A percentile compares a stretch with the other conserved stretches of the same genome.
phyloP scores from a whole-genome alignment of 2,329 filamentous ascomycete species.

The Sporothrix globosa region DNA sequence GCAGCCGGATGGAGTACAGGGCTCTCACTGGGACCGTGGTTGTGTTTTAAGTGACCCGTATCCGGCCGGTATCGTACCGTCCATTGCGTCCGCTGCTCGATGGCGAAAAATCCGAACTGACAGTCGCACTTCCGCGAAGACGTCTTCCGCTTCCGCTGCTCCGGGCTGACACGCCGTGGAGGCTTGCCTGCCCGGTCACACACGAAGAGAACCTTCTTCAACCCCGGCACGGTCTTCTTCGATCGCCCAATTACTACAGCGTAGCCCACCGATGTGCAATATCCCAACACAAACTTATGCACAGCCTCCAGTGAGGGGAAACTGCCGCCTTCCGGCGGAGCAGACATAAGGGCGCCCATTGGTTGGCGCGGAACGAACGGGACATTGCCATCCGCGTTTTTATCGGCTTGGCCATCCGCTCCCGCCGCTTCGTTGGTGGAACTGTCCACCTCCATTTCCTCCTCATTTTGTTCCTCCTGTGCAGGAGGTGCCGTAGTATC shows the following conservation, averaged over 20 bases:
- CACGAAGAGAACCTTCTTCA: constrained; percentile 70
- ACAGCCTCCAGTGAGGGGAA: constrained; percentile 67
- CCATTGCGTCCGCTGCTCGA: constrained; percentile 69
- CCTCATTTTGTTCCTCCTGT: constrained; percentile 48
- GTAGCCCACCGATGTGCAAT: constrained; percentile 68
- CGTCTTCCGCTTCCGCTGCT: constrained; percentile 66
- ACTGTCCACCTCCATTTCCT: constrained; percentile 58
- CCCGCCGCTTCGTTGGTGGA: constrained; percentile 30
- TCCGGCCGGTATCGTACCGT: constrained; percentile 67
- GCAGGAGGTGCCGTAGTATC: constrained; percentile 40
- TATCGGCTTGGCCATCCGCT: constrained; percentile 46
- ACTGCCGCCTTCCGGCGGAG: constrained; percentile 65
- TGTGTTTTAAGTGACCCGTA: constrained; percentile 60
- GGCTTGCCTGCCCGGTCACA: constrained; percentile 68
- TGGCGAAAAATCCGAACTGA: constrained; percentile 70
- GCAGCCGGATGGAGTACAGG: constrained; percentile 68
- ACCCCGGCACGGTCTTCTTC: constrained; percentile 67
- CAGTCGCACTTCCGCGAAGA: constrained; percentile 71
- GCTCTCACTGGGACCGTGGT: constrained; percentile 68
- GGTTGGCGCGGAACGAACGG: constrained; percentile 58
- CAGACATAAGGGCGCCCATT: constrained; percentile 63
- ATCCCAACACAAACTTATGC: constrained; percentile 65
- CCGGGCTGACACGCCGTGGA: constrained; percentile 63
- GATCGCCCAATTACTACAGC: constrained; percentile 69
- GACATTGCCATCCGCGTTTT: constrained; percentile 36